Evolutionary conservation across 345 rosid genomes (phyloP).

Genomic region (Stellera chamaejasme): DNA sequence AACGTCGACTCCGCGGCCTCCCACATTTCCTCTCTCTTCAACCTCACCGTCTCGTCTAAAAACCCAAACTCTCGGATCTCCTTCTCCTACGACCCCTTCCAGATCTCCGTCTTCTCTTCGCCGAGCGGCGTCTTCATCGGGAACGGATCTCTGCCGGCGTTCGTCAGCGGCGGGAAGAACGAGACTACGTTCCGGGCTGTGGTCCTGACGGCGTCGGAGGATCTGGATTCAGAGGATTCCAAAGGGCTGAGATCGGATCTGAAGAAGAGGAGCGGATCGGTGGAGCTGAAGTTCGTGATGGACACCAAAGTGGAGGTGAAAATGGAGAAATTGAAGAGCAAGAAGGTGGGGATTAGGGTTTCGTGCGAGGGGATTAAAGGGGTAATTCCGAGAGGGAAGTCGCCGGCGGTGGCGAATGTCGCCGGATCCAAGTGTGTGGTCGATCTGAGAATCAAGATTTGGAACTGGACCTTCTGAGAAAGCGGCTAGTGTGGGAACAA

Average conservation of each 20-base stretch:
- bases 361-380: conserved; percentile 66
- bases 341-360: conserved; percentile 73
- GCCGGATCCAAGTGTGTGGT: conserved; percentile 58
- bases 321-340: conserved; percentile 47
- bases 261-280: conserved; percentile 39
- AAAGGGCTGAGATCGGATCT: conserved; percentile 63
- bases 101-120: conserved; percentile 28
- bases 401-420: conserved; percentile 46
- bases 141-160: conserved; percentile 68
- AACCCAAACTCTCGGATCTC: conserved; percentile 77
- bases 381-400: conserved; percentile 57
- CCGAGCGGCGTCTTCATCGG: conserved; percentile 42
- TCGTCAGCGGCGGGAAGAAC: conserved; percentile 43
- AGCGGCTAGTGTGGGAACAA: no score
- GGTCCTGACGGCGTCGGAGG: conserved; percentile 39
- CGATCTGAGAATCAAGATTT: conserved; percentile 81
- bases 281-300: conserved; percentile 41
- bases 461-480: conserved; percentile 68
- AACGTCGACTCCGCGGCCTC: conserved; percentile 47
- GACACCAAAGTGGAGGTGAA: conserved; percentile 59
- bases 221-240: conserved; percentile 65
- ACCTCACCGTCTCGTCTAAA: conserved; percentile 62
- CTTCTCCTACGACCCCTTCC: conserved; percentile 59
- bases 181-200: conserved; percentile 52
- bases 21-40: conserved; percentile 58